Percentiles rank a stretch among this genome's conserved stretches.
Evolutionary conservation across 164 flowering plant species (phyloP).

Genomic region (Berberis vulgaris): DNA sequence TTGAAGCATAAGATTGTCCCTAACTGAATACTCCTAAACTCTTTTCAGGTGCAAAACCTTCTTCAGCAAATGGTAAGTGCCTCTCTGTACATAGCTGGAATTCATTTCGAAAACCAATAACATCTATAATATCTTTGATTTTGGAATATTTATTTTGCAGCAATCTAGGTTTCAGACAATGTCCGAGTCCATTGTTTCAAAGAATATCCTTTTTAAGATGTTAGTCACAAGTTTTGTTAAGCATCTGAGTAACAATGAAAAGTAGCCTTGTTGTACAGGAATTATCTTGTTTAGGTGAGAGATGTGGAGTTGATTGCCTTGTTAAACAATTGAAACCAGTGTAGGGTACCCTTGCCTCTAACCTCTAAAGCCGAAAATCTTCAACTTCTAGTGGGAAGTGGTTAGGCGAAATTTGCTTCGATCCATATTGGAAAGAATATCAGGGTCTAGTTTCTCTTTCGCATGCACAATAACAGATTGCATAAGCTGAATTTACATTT

Average conservation of each 20-base stretch:
- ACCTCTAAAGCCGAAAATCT: too few species aligned
- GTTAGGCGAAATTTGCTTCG: too few species aligned
- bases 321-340: too few species aligned
- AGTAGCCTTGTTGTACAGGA: background rate
- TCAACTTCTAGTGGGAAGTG: too few species aligned
- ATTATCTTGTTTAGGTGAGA: background rate
- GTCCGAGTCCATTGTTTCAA: conserved; percentile 78
- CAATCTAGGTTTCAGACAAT: conserved; percentile 88
- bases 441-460: too few species aligned
- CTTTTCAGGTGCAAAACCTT: conserved; percentile 69
- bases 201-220: conserved; percentile 71
- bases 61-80: conserved; percentile 80
- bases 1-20: background rate
- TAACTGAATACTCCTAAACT: background rate
- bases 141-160: conserved; percentile 35
- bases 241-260: too few species aligned
- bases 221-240: background rate
- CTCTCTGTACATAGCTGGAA: background rate
- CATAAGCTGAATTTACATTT: too few species aligned
- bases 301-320: too few species aligned
- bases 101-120: background rate
- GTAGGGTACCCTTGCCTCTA: too few species aligned
- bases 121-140: background rate
- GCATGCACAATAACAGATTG: too few species aligned
- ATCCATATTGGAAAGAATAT: too few species aligned